A percentile compares a stretch with the other conserved stretches of the same genome.
Evolutionary conservation across 352 stramenopile genomes (phyloP).

Genomic region (Albugo candida): DNA sequence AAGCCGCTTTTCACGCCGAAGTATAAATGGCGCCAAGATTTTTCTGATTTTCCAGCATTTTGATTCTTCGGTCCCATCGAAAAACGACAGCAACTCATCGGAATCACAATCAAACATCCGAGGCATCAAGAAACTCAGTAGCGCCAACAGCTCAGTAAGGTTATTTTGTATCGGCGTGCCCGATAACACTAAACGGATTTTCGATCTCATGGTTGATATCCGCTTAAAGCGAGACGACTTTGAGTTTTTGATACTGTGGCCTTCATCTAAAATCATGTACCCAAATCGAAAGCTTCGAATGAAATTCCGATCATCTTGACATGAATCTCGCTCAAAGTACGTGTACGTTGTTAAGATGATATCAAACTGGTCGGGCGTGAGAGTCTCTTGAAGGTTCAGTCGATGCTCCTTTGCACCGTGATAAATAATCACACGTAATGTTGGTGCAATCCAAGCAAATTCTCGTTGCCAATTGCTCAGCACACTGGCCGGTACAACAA

Average conservation of each 20-base stretch:
- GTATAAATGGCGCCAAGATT: constrained; percentile 94
- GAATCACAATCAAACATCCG: constrained; percentile 76
- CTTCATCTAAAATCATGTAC: constrained; percentile 90
- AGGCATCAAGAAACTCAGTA: constrained; percentile 86
- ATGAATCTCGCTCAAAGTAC: constrained; percentile 80
- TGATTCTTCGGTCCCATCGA: constrained; percentile 56
- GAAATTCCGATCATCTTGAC: constrained; percentile 65
- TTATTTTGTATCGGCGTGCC: constrained; percentile 84
- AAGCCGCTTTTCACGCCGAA: constrained; percentile 90
- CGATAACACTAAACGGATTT: constrained; percentile 60
- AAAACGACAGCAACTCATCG: constrained; percentile 61
- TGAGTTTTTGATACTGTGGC: constrained; percentile 86
- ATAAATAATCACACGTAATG: constrained; percentile 75
- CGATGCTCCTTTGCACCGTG: constrained; percentile 49
- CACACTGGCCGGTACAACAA: constrained; percentile 86
- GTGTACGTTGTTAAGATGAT: constrained; percentile 83
- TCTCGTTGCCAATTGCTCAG: constrained; percentile 88
- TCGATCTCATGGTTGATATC: constrained; percentile 54
- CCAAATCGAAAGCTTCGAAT: constrained; percentile 59
- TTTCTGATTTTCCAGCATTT: constrained; percentile 76
- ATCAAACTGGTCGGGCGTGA: constrained; percentile 32
- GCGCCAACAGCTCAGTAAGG: constrained; percentile 68
- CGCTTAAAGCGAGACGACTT: constrained; percentile 77
- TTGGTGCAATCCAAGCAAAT: constrained; percentile 83
- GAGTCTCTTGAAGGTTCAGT: constrained; percentile 26